A percentile compares a stretch with the other conserved stretches of the same genome.
Conservation (phyloP, 225 moss, liverwort and hornwort species). For the Climacium dendroides region DNA sequence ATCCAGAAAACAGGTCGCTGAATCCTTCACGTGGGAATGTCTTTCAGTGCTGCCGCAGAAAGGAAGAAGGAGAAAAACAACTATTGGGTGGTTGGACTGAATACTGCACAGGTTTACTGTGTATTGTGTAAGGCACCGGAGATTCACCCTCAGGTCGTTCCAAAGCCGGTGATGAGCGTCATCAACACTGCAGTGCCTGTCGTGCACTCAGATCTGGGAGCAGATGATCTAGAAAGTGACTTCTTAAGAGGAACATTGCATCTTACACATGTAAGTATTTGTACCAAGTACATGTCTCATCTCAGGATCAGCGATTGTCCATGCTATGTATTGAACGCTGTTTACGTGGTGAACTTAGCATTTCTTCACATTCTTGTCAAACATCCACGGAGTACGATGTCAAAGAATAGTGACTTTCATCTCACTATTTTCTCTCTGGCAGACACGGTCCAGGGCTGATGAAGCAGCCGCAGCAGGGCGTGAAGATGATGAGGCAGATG, state of each 20-base stretch:
- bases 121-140: constrained; percentile 71
- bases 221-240: constrained; percentile 75
- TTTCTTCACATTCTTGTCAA: background rate
- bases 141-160: constrained; percentile 23
- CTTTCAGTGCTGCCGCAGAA: constrained; percentile 46
- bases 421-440: background rate
- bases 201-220: constrained; percentile 83
- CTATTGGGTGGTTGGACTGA: constrained; percentile 77
- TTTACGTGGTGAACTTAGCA: background rate
- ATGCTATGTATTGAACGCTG: background rate
- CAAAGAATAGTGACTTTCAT: background rate
- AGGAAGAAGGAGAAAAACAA: constrained; percentile 41
- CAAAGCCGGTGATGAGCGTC: constrained; percentile 71
- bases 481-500: constrained; percentile 60
- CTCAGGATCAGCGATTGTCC: background rate
- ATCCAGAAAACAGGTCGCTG: background rate
- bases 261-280: constrained; percentile 51
- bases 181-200: constrained; percentile 61
- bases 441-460: constrained; percentile 58
- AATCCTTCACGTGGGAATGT: background rate
- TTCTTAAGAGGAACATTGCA: constrained; percentile 52
- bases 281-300: background rate
- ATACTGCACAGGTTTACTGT: constrained; percentile 64
- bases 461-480: constrained; percentile 54
- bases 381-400: background rate